These are phyloP conservation scores for Medicago lupulina DNA, from an alignment of 306 rosid species.

Conservation along the genomic window DNA sequence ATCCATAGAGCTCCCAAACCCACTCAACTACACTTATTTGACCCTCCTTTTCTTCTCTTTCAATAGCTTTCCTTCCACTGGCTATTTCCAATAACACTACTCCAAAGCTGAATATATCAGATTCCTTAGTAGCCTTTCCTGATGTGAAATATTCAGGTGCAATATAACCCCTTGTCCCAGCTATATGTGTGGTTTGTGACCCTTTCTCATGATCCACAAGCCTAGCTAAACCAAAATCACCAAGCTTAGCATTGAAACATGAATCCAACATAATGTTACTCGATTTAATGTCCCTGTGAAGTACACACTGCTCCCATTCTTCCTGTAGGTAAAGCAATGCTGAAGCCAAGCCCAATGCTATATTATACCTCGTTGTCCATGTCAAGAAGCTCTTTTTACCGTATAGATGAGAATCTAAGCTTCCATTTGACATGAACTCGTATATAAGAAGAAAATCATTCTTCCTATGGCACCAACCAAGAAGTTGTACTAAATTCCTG, in stretches of 20 bases:
- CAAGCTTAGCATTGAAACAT: constrained; percentile 50
- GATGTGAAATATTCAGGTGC: constrained; percentile 50
- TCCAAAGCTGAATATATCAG: constrained; percentile 53
- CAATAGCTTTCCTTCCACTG: constrained; percentile 43
- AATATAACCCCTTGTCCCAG: constrained; percentile 52
- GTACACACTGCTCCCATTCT: constrained; percentile 55
- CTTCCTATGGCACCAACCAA: constrained; percentile 57
- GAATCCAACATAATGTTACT: constrained; percentile 61
- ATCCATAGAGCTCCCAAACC: constrained; percentile 56
- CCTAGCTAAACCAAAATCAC: constrained; percentile 59
- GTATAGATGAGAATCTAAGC: constrained; percentile 52
- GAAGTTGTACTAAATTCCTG: constrained; percentile 49
- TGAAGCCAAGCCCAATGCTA: constrained; percentile 45
- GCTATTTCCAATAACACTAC: constrained; percentile 52
- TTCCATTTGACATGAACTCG: constrained; percentile 54
- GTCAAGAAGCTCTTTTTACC: constrained; percentile 16
- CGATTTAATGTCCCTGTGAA: constrained; percentile 59
- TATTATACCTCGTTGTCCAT: constrained; percentile 48
- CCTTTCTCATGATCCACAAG: constrained; percentile 51
- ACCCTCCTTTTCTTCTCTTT: constrained; percentile 30
- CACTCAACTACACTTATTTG: constrained; percentile 42
- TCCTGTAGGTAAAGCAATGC: constrained; percentile 53
- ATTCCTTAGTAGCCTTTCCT: constrained; percentile 47
- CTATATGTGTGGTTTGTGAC: constrained; percentile 41
- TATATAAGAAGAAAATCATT: constrained; percentile 49